Percentiles rank a stretch among this genome's conserved stretches.
Conservation (phyloP, 129 eudicot genomes). For the Sambucus nigra region DNA sequence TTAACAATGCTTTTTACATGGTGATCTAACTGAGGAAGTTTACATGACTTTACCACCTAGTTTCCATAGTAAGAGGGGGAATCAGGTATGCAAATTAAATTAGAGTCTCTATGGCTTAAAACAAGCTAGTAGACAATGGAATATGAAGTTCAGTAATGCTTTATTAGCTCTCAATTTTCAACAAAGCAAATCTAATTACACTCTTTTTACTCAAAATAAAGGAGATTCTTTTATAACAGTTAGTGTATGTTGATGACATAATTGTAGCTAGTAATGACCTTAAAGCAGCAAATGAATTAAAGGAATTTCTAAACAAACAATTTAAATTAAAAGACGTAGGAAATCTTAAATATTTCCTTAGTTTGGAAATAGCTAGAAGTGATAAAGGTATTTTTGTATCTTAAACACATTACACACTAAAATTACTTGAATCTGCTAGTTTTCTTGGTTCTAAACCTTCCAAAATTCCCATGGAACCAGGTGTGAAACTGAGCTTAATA, state of each 20-base stretch:
- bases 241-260: conserved; percentile 1
- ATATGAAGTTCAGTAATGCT: not conserved
- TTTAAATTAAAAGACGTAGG: not conserved
- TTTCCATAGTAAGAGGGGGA: not conserved
- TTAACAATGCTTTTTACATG: not conserved
- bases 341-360: conserved; percentile 1
- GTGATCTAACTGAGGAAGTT: conserved; percentile 1
- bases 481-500: not conserved
- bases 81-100: not conserved
- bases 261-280: not conserved
- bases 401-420: not conserved
- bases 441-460: not conserved
- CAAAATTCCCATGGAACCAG: not conserved
- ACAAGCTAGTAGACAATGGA: not conserved
- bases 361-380: not conserved
- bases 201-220: not conserved
- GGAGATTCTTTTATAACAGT: not conserved
- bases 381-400: not conserved
- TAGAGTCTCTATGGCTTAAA: not conserved
- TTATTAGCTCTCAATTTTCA: not conserved
- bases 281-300: not conserved
- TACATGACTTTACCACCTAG: conserved; percentile 1
- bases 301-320: not conserved
- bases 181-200: not conserved
- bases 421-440: not conserved